Evolutionary conservation across 495 filamentous ascomycete species (phyloP).

Genomic region (Parathielavia appendiculata): DNA sequence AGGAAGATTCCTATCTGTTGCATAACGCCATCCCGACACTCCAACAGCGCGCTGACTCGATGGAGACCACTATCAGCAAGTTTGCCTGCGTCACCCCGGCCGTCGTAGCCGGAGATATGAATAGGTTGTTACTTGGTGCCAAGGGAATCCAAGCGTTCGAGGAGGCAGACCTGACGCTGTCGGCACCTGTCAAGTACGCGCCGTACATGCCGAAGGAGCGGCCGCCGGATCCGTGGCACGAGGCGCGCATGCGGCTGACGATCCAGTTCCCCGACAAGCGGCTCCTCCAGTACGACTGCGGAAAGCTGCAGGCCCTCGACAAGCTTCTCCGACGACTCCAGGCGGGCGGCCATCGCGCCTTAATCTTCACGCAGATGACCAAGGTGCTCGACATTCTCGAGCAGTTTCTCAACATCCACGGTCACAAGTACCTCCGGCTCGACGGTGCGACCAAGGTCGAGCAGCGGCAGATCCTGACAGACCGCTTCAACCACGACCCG

Average conservation of each 20-base stretch:
- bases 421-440: constrained; percentile 84
- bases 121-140: constrained; percentile 56
- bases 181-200: constrained; percentile 41
- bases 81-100: constrained; percentile 90
- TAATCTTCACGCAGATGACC: constrained; percentile 99
- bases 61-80: constrained; percentile 73
- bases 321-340: constrained; percentile 81
- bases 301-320: constrained; percentile 90
- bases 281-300: constrained; percentile 94
- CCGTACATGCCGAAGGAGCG: constrained; percentile 50
- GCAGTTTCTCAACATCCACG: constrained; percentile 96
- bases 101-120: constrained; percentile 73
- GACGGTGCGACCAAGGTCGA: constrained; percentile 94
- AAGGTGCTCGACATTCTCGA: constrained; percentile 97
- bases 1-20: constrained; percentile 62
- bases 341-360: constrained; percentile 80
- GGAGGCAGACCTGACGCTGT: constrained; percentile 42
- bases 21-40: constrained; percentile 67
- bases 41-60: constrained; percentile 60
- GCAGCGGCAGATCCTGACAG: constrained; percentile 89
- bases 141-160: constrained; percentile 57
- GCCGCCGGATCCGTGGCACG: constrained; percentile 77
- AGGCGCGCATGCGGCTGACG: constrained; percentile 83
- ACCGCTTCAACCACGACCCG: constrained; percentile 92
- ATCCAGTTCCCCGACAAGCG: constrained; percentile 97